Evolutionary conservation across 1,139 yeast species (phyloP).

Genomic region (Suhomyces terraborum): DNA sequence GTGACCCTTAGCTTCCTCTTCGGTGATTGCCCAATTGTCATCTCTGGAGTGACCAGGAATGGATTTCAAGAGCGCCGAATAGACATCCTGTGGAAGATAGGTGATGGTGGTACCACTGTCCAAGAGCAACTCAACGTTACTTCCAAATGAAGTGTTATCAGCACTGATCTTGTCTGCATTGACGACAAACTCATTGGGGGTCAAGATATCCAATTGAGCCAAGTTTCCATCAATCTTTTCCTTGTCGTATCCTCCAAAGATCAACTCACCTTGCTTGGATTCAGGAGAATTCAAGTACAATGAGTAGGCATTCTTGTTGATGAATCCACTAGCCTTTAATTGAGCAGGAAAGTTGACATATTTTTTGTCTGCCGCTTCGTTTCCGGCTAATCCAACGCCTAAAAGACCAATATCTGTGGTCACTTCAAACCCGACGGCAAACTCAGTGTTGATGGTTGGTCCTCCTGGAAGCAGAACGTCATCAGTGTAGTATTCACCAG

Average conservation of each 20-base stretch:
- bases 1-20: constrained; percentile 1
- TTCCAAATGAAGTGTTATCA: background rate
- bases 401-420: constrained; percentile 20
- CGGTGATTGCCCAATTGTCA: constrained; percentile 1
- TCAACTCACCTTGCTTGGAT: constrained; percentile 23
- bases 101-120: constrained; percentile 73
- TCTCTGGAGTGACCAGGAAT: background rate
- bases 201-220: constrained; percentile 11
- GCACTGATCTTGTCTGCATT: constrained; percentile 22
- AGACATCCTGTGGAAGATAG: constrained; percentile 42
- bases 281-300: constrained; percentile 21
- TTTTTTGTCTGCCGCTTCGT: constrained; percentile 13
- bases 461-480: constrained; percentile 11
- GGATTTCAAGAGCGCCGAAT: constrained; percentile 18
- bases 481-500: constrained; percentile 14
- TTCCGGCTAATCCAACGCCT: constrained; percentile 21
- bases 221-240: constrained; percentile 30
- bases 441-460: constrained; percentile 15
- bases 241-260: constrained; percentile 35
- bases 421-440: constrained; percentile 18
- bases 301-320: constrained; percentile 24
- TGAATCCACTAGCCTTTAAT: constrained; percentile 22
- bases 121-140: constrained; percentile 36
- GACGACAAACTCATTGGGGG: constrained; percentile 1
- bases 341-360: constrained; percentile 26